These are phyloP conservation scores for Hamigera avellanea DNA, from an alignment of 495 filamentous ascomycete genomes.

Conservation along the genomic window DNA sequence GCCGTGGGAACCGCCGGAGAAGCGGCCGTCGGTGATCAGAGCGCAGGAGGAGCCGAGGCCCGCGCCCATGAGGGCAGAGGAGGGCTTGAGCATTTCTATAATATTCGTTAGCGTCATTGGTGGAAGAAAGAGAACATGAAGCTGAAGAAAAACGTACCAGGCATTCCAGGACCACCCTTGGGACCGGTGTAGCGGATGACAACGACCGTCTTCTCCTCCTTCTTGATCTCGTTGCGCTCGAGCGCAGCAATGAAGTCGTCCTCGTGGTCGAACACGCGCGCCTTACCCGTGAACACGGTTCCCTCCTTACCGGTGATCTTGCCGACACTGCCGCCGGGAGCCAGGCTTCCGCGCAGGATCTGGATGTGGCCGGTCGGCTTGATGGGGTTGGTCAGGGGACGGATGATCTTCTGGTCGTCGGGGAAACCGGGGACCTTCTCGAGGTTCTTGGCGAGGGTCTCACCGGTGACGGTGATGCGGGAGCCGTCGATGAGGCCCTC, in stretches of 20 bases:
- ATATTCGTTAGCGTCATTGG: background rate
- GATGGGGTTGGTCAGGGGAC: slow-evolving; percentile 82
- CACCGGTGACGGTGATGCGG: slow-evolving; percentile 87
- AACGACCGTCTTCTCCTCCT: slow-evolving; percentile 95
- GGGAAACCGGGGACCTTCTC: slow-evolving; percentile 69
- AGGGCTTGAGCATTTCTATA: slow-evolving; percentile 82
- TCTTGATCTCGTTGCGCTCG: slow-evolving; percentile 74
- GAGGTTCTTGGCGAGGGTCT: slow-evolving; percentile 87
- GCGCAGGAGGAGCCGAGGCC: slow-evolving; percentile 57
- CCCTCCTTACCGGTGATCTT: slow-evolving; percentile 99
- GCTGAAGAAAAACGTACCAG: slow-evolving; percentile 33
- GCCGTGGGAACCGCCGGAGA: slow-evolving; percentile 39
- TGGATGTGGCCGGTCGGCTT: slow-evolving; percentile 93
- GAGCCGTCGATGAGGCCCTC: slow-evolving; percentile 82
- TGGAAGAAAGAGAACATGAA: background rate
- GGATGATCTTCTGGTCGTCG: slow-evolving; percentile 78
- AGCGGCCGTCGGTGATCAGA: slow-evolving; percentile 36
- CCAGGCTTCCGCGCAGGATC: slow-evolving; percentile 83
- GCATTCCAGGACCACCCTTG: slow-evolving; percentile 94
- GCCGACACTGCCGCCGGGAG: slow-evolving; percentile 84
- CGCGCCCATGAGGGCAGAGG: slow-evolving; percentile 85
- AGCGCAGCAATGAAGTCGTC: slow-evolving; percentile 69
- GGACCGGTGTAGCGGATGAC: slow-evolving; percentile 96
- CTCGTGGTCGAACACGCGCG: slow-evolving; percentile 78
- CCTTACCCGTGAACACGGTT: slow-evolving; percentile 73